phyloP scores from a whole-genome alignment of 768 basidiomycete species.

The Suillus subalutaceus region DNA sequence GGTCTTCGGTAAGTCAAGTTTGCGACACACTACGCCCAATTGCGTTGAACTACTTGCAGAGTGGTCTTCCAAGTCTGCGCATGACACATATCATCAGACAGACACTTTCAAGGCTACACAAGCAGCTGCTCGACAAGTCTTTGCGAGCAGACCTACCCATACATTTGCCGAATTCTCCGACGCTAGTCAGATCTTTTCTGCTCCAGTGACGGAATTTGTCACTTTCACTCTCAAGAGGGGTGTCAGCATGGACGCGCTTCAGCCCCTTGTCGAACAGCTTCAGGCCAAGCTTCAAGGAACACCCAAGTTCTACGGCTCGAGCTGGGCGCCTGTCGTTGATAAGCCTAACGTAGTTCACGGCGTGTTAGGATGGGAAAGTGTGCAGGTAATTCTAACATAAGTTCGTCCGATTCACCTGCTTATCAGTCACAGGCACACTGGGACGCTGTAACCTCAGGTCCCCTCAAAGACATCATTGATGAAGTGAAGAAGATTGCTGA shows the following conservation, averaged over 20 bases:
- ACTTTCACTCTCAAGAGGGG: constrained; percentile 32
- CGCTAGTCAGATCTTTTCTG: constrained; percentile 20
- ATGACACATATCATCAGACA: constrained; percentile 17
- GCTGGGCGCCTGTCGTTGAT: constrained; percentile 29
- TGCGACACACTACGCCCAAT: constrained; percentile 11
- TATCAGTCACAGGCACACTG: constrained; percentile 36
- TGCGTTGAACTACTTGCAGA: constrained; percentile 16
- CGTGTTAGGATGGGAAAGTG: constrained; percentile 41
- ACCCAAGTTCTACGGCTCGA: constrained; percentile 30
- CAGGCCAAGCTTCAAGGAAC: constrained; percentile 24
- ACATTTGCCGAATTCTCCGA: constrained; percentile 26
- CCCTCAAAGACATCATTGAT: constrained; percentile 31
- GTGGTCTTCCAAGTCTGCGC: constrained; percentile 28
- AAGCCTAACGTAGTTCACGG: constrained; percentile 28
- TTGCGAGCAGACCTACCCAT: constrained; percentile 20
- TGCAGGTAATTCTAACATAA: constrained; percentile 26
- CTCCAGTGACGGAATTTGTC: constrained; percentile 37
- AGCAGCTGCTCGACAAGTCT: constrained; percentile 16
- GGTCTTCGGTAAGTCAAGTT: constrained; percentile 22
- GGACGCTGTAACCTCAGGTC: constrained; percentile 33
- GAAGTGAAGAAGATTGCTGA: constrained; percentile 27
- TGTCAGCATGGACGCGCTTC: constrained; percentile 20
- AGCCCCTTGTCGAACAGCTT: constrained; percentile 26
- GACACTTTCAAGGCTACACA: constrained; percentile 11
- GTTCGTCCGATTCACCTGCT: not conserved